Evolutionary conservation across 2,329 filamentous ascomycete species (phyloP), one percentile per base, ranked within the genome.

Genomic region (Venturiaceae sp.): DNA sequence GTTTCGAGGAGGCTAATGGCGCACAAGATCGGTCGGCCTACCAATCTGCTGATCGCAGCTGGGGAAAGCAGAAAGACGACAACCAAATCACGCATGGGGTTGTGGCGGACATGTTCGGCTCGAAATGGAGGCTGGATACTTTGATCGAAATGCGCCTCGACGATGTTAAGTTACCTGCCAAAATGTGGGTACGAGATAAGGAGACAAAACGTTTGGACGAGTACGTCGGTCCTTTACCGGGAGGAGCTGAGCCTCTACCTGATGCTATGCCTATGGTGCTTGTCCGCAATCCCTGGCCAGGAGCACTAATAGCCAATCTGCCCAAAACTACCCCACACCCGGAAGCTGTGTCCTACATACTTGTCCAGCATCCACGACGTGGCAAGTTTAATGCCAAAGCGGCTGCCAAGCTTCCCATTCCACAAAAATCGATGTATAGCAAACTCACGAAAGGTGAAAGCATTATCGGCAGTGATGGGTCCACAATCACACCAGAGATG

Each of bases 341-440:
- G 30, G 83, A 85, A 52, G 85, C 90, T 5, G 76, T 96, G 64
- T 95, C 87, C 60, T 99, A 99, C 71, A 86, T 99, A 60, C 80
- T 95, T 67, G 88, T 90, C 64, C 84, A 83, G 57, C 83, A 90
- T 62, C 78, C 85, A 37, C 80, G 87, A 57, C 83, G 94, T 57
- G 94, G 94, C 56, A 92, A 87, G 66, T 96, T 99, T 67, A 79
- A 89, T 61, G 74, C 82, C 0, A 69, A 80, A 53, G 82, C 78
- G 59, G 92, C 91, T 0, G 78, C 75, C 61, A 77, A 75, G 30
- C 74, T 91, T 2, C 86, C 86, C 1, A 81, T 97, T 0, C 72
- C 74, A 21, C 79, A 76, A 56, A 84, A 83, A 1, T 69, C 64
- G 0, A 75, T 85, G 53, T 95, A 80, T 70, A 77, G 77, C 36